A percentile compares a stretch with the other conserved stretches of the same genome.
Conservation (phyloP, 1,284 basidiomycete genomes). For the Stereum hirsutum region DNA sequence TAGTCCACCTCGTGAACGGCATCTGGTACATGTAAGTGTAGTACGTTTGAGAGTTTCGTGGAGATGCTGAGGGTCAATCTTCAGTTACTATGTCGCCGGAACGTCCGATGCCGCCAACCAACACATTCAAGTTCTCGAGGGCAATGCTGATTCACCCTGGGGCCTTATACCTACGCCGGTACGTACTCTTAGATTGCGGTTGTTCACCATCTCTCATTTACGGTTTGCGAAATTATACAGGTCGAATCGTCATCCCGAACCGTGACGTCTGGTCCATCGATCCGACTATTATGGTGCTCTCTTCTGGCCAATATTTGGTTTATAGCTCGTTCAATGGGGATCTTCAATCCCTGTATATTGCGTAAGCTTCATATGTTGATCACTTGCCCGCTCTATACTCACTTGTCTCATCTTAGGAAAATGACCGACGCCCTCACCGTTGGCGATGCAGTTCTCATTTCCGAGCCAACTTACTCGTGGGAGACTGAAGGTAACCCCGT, state of each 20-base stretch:
- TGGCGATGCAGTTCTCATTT: slow-evolving; percentile 25
- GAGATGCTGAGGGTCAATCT: background rate
- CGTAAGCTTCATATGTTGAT: too few species aligned
- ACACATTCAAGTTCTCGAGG: slow-evolving; percentile 23
- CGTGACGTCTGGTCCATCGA: slow-evolving; percentile 30
- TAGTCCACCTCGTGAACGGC: slow-evolving; percentile 11
- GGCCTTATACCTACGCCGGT: slow-evolving; percentile 24
- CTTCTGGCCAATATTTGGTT: slow-evolving; percentile 22
- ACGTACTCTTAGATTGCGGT: background rate
- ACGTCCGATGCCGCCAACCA: slow-evolving; percentile 24
- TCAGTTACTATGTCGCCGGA: slow-evolving; percentile 28
- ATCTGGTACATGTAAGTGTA: slow-evolving; percentile 23
- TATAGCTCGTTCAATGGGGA: slow-evolving; percentile 25
- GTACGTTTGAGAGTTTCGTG: background rate
- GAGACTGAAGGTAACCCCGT: slow-evolving; percentile 23
- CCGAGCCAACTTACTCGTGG: slow-evolving; percentile 26
- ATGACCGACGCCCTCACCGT: slow-evolving; percentile 26
- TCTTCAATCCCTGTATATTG: slow-evolving; percentile 26
- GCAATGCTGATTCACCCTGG: slow-evolving; percentile 26
- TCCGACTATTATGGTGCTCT: slow-evolving; percentile 21
- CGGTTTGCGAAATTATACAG: slow-evolving; percentile 6
- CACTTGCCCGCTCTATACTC: background rate
- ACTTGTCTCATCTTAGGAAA: slow-evolving; percentile 11
- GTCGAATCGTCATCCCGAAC: slow-evolving; percentile 22
- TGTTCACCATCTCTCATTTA: background rate